Evolutionary conservation across 768 basidiomycete genomes (phyloP), one percentile per base, ranked within the genome.

Genomic region (Mycena sanguinolenta): DNA sequence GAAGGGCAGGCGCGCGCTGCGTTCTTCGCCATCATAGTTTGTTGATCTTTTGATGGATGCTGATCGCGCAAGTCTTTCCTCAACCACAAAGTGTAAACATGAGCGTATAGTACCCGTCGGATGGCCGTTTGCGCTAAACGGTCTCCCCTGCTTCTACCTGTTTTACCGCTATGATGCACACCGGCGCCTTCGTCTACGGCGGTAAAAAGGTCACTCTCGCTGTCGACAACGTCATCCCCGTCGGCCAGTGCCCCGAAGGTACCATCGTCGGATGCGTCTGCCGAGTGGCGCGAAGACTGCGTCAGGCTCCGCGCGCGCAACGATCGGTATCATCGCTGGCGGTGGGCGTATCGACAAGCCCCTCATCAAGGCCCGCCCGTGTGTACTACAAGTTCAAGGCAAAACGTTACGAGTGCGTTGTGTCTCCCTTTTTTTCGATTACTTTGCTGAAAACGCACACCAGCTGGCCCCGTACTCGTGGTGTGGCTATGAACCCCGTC

Each of bases 291-390:
- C 97, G 60, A 99, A 99, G 91, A 97, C 97, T 39, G 84, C 99
- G 70, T 86, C 91, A 42, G 92, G 92, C 36, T 82, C 84, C 78
- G 93, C 96, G 46, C 90, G 98, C 79, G 97, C 97, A n/a, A 96
- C 96, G 36, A 84, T 99, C 75, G 98, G 98, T 66, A 98, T 99
- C 76, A 97, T 99, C 75, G 98, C 98, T 73, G 98, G 98, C 81
- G 97, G 98, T 85, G 98, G 98, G 81, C 90, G 98, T 84, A 97
- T 98, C 79, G 98, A 99, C 86, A 99, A 99, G 90, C 98, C 98
- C 58, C 84, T 99, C 85, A 89, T 99, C 80, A 99, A 99, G 90
- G 98, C 98, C 77, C n/a, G 97, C 97, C 72, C 89, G 97, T 77
- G 97, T 97, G 65, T 97, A 83, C 90, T 86, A 96, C 90, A 96